Evolutionary conservation across 1,284 basidiomycete genomes (phyloP), one percentile per base, ranked within the genome.

Genomic region (Filobasidium uniguttulatum): DNA sequence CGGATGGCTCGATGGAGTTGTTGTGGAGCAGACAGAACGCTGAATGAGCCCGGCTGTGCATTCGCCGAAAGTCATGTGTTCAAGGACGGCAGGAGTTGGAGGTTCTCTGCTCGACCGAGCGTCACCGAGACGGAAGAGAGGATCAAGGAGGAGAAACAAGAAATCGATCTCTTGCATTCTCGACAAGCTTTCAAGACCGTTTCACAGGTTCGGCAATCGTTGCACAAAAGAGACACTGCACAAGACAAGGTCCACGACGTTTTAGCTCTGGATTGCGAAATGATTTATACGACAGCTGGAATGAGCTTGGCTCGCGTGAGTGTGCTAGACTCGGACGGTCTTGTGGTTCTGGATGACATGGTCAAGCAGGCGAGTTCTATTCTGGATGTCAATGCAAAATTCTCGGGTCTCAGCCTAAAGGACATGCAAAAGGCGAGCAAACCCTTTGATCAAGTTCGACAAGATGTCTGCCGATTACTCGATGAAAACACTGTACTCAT

Each of bases 241-340:
- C 54, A 55, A 3, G 68, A 71, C 52, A 72, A 72, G 1, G 70
- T 75, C 2, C 66, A 85, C 28, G 83, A 86, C 48, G 77, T 89
- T 1, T 85, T 81, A 5, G 85, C 83, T 0, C 70, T 93, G 46
- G 89, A 93, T 65, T 91, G 73, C 63, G 90, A 96, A 66, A 88
- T 94, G 84, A 76, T 91, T 23, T 89, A 87, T 68, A 85, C 86
- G 0, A 90, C 88, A 0, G 83, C 82, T 5, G 90, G 90, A 0
- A 78, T 86, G 73, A 79, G 82, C 22, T 77, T 91, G 6, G 90
- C 87, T 3, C 77, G 90, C 5, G 80, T 91, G 1, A 91, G 89
- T 0, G 77, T 90, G 3, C 79, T 94, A 1, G 82, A 90, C 59
- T 79, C 80, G 7, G 65, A 74, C 1, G 88, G 86, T 0, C 68